Evolutionary conservation across 1,139 yeast genomes (phyloP), one percentile per base, ranked within the genome.

Genomic region (Suhomyces yuchorum): DNA sequence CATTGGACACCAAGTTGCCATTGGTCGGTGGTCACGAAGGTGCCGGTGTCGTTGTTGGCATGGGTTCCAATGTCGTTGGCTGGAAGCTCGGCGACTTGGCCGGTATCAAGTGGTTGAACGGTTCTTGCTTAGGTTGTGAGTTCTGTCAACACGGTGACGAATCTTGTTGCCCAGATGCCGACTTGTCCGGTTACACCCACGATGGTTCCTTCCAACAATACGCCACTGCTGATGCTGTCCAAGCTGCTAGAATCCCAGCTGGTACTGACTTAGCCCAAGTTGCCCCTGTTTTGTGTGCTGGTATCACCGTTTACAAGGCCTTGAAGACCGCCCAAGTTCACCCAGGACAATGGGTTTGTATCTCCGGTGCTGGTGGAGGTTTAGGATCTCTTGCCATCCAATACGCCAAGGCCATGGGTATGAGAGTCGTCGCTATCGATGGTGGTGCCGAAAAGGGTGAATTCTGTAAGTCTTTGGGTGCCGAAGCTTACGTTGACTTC

Each of bases 321-420:
- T 71, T 87, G 61, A 86, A 86, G 76, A 81, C 84, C 43, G 85
- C 92, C 49, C 73, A 77, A 42, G 74, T 84, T 57, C 61, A 58
- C 46, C 82, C 92, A 44, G 95, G 93, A 62, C 81, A 87, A 61
- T 85, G 90, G 89, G 89, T 86, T 51, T 85, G 86, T 56, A 75
- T 87, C 59, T 81, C 89, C 53, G 95, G 96, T 70, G 92, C 92
- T 48, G 90, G 84, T 63, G 92, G 96, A 68, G 96, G 95, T 60
- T 78, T 87, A 61, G 96, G 96, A 53, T 80, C 91, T 43, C 73
- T 87, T 53, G 93, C 92, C 51, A 76, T 87, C 59, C 93, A 87
- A 70, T 87, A 84, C 71, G 95, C 92, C 52, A 80, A 75, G 67
- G 92, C 91, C 52, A 84, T 87, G 89, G 95, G 95, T 58, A 78